Base-by-base conservation (phyloP, 805 yeast species). In the Ogataea henricii region DNA sequence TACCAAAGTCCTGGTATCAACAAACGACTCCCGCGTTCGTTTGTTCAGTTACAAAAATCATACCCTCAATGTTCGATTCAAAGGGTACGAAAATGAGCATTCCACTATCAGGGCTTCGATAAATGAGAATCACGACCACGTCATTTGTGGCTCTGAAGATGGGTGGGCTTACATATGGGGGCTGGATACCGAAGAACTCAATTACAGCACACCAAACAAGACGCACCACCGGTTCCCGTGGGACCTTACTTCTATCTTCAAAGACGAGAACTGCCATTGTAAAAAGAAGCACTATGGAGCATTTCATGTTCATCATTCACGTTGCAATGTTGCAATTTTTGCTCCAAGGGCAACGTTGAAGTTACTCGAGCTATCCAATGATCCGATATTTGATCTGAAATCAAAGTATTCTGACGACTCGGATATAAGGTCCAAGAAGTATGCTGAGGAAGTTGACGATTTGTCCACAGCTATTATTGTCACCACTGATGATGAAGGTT, bases 81-180 rank as follows among this genome's bases (percentile, higher is more conserved):
- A 82, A 55, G 98, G 97, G 0, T 75, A 79, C 46, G 76, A 79
- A 27, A 89, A 89, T 64, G 77, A 76, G 45, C 78, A 83, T 39
- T 80, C 92, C 4, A 89, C 88, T 35, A 85, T 87, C 43, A 73
- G 73, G 10, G 96, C 96, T 0, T 66, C 79, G 0, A 60, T 78
- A 2, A 79, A 83, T 20, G 88, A 81, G 43, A 82, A 82, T 56
- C 67, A 72, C 44, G 59, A 68, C 10, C 79, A 78, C 58, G 76
- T 90, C 5, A 75, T 90, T 7, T 74, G 87, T 6, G 96, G 96
- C 0, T 86, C 95, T 10, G 97, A 91, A 62, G 94, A 91, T 67
- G 89, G 87, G 56, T 82, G 90, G 82, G 79, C 87, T 12, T 91
- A 90, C 60, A 69, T 88, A 10, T 92, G 98, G 98, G 76, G 77